Percentiles rank a stretch among this genome's conserved stretches.
These are phyloP conservation scores for Casuarina equisetifolia DNA, from an alignment of 306 rosid genomes.

Conservation along the genomic window DNA sequence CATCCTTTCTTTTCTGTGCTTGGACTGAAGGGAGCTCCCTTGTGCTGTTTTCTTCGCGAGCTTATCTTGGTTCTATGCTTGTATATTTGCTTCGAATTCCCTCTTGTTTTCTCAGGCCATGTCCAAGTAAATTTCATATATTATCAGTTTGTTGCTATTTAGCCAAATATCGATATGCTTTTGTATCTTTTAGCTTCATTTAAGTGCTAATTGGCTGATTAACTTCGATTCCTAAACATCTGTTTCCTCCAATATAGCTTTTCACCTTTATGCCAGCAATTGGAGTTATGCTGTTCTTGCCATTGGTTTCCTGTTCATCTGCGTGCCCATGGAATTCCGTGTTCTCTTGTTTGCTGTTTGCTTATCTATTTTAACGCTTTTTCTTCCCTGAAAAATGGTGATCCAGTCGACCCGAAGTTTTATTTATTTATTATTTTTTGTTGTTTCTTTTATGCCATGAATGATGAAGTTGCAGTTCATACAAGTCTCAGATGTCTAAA, in stretches of 20 bases:
- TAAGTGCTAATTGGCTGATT: neutral
- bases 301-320: neutral
- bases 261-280: neutral
- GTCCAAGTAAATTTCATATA: no score
- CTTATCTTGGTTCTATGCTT: neutral
- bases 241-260: no score
- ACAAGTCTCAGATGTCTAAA: neutral
- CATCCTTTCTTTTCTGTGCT: conserved; percentile 71
- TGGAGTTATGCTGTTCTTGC: neutral
- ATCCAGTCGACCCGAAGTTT: neutral
- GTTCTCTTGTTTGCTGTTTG: neutral
- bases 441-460: neutral
- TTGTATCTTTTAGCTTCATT: neutral
- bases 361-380: neutral
- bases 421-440: neutral
- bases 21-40: conserved; percentile 99
- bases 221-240: no score
- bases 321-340: neutral
- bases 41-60: conserved; percentile 27
- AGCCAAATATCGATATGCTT: no score
- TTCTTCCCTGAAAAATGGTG: neutral
- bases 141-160: no score
- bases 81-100: no score
- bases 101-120: no score
- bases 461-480: neutral